Conservation (phyloP, 345 rosid genomes). For the Gynandropsis gynandra region DNA sequence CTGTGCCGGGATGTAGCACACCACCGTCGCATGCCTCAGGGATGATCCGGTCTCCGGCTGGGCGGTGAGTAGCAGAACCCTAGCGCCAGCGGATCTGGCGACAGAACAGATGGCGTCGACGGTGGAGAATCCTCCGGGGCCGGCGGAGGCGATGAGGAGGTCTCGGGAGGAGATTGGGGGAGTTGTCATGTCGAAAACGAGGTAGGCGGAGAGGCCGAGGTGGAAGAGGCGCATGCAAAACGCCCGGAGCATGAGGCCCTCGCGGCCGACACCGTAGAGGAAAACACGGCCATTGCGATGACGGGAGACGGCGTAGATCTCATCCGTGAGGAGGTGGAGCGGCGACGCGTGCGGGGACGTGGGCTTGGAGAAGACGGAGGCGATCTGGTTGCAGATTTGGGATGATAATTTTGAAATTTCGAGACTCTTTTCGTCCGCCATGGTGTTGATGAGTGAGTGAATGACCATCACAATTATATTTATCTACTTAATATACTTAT, state of each 20-base stretch:
- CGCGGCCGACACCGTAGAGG: constrained; percentile 86
- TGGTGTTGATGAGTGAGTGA: not conserved
- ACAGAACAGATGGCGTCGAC: constrained; percentile 73
- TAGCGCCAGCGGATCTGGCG: constrained; percentile 51
- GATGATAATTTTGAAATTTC: constrained; percentile 40
- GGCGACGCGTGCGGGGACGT: constrained; percentile 44
- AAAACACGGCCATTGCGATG: constrained; percentile 40
- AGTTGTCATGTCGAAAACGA: constrained; percentile 77
- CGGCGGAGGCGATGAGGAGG: constrained; percentile 74
- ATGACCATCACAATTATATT: too few species aligned
- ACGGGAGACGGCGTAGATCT: constrained; percentile 38
- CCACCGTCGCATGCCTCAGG: constrained; percentile 54
- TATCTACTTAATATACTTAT: too few species aligned
- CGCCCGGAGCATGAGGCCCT: constrained; percentile 80
- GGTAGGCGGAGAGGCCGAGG: constrained; percentile 67
- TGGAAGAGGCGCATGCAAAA: constrained; percentile 82
- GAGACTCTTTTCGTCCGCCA: constrained; percentile 16
- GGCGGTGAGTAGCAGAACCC: constrained; percentile 57
- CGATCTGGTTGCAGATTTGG: constrained; percentile 52
- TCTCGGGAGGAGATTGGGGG: constrained; percentile 59
- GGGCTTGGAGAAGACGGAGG: constrained; percentile 51
- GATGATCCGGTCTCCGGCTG: constrained; percentile 57
- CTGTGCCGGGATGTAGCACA: constrained; percentile 67
- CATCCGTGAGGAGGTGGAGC: constrained; percentile 42
- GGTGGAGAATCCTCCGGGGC: constrained; percentile 79